Conservation (phyloP, 305 asterid species). For the Fraxinus xanthoxyloides region DNA sequence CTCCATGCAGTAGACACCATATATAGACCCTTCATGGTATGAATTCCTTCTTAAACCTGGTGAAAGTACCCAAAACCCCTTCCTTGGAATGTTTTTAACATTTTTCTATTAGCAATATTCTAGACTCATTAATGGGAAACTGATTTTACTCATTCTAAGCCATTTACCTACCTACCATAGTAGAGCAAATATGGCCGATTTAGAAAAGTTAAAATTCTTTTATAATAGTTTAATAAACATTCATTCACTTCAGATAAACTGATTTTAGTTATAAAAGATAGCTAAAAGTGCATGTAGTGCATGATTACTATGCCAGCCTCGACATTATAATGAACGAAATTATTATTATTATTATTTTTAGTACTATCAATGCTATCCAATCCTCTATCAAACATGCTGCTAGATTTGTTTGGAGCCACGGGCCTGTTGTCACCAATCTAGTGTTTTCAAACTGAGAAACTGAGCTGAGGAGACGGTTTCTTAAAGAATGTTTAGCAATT, state of each 20-base stretch:
- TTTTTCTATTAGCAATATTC: neutral
- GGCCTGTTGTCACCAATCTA: neutral
- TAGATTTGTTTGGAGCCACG: neutral
- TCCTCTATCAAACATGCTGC: neutral
- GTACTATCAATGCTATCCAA: neutral
- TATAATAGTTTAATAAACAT: neutral
- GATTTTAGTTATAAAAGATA: neutral
- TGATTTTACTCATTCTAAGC: neutral
- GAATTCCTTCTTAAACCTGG: neutral
- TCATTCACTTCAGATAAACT: neutral
- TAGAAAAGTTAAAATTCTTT: neutral
- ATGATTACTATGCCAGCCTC: neutral
- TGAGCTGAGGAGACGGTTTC: neutral
- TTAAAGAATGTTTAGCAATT: neutral
- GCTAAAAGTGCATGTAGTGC: neutral
- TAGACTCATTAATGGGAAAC: neutral
- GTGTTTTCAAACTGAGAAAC: neutral
- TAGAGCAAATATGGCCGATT: neutral
- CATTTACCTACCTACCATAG: neutral
- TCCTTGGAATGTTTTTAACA: neutral
- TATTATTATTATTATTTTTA: too few relatives aligned
- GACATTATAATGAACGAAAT: neutral
- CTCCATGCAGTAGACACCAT: slow-evolving; percentile 53
- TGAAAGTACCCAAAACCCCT: neutral
- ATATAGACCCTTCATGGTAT: slow-evolving; percentile 73